Percentiles rank a stretch among this genome's conserved stretches.
phyloP scores from a whole-genome alignment of 176 grass and related monocot species.

The Oryza punctata region DNA sequence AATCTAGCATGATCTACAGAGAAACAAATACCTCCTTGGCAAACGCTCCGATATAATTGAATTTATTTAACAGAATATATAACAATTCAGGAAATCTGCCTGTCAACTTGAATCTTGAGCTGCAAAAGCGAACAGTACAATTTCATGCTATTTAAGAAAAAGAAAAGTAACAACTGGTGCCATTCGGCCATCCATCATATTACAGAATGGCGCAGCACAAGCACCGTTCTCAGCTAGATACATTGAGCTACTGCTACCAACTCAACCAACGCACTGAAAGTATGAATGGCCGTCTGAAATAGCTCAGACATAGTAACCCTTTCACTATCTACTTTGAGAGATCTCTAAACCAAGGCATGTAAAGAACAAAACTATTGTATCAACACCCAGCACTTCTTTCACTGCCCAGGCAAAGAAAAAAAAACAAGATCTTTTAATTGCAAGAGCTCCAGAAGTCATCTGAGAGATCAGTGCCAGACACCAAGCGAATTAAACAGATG shows the following conservation, averaged over 20 bases:
- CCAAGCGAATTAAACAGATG: no score
- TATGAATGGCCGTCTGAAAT: conserved; percentile 46
- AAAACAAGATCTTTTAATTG: neutral
- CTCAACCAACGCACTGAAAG: conserved; percentile 31
- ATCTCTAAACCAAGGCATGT: neutral
- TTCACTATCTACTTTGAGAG: conserved; percentile 36
- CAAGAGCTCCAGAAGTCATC: conserved; percentile 12
- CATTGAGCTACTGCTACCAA: conserved; percentile 36
- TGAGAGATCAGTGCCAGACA: neutral
- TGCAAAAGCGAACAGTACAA: no score
- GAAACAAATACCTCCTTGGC: no score
- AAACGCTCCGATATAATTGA: no score
- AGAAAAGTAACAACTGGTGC: neutral
- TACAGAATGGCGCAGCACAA: neutral
- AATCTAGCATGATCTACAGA: no score
- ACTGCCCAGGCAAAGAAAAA: conserved; percentile 17
- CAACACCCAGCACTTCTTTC: conserved; percentile 13
- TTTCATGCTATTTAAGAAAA: neutral
- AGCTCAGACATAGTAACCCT: conserved; percentile 32
- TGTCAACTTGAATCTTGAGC: neutral
- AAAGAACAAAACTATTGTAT: conserved; percentile 19
- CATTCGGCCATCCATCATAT: neutral
- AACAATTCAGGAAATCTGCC: neutral
- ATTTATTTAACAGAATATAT: neutral
- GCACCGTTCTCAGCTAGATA: conserved; percentile 23